A percentile compares a stretch with the other conserved stretches of the same genome.
Conservation (phyloP, 305 asterid genomes). For the Solanum aculeatissimum region DNA sequence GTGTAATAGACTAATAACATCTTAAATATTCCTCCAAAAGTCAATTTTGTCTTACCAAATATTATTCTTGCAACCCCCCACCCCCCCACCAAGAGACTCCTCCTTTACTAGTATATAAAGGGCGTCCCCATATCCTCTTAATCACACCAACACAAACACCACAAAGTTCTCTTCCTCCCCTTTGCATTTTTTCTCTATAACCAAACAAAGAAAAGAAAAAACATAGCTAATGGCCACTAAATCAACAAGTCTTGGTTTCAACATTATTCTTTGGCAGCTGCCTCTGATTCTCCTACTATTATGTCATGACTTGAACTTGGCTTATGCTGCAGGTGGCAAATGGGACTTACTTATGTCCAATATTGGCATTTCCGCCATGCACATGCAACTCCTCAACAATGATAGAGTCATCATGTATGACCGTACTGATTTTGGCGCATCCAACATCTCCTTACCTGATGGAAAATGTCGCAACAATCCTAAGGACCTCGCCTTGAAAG, state of each 20-base stretch:
- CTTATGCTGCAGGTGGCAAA: conserved; percentile 3
- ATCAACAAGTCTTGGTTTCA: background rate
- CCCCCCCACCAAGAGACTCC: background rate
- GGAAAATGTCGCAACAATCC: conserved; percentile 4
- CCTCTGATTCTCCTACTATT: background rate
- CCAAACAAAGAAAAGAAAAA: background rate
- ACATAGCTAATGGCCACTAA: background rate
- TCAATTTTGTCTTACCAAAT: background rate
- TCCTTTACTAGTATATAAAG: background rate
- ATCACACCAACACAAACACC: background rate
- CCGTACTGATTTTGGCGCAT: conserved; percentile 6
- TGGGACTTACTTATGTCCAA: background rate
- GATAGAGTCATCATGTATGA: conserved; percentile 4
- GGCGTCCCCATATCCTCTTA: background rate
- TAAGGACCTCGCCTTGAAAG: background rate
- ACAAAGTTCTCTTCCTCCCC: background rate
- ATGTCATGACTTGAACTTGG: background rate
- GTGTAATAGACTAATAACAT: no score
- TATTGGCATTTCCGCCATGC: conserved; percentile 1
- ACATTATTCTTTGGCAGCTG: background rate
- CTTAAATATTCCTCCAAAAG: background rate
- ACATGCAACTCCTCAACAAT: conserved; percentile 9
- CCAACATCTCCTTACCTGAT: background rate
- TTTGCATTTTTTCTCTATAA: background rate
- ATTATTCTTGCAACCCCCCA: background rate